These are phyloP conservation scores for Yamadazyma taylorii DNA, from an alignment of 1,139 yeast genomes.

Conservation along the genomic window DNA sequence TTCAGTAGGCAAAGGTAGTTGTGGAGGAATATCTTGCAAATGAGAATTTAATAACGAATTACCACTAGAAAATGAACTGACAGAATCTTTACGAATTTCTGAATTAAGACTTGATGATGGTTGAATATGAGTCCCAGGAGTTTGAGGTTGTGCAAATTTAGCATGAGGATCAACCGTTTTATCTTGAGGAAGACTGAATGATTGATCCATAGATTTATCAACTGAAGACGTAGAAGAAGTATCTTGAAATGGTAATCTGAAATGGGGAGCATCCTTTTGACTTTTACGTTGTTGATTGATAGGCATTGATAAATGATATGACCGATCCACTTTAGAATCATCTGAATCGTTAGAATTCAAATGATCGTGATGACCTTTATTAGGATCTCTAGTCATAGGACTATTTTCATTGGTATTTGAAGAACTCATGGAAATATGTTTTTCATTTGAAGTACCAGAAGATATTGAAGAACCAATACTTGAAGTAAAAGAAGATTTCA, in stretches of 20 bases:
- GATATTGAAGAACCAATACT: slow-evolving; percentile 15
- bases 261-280: slow-evolving; percentile 44
- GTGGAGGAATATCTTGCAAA: slow-evolving; percentile 53
- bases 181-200: slow-evolving; percentile 13
- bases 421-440: neutral
- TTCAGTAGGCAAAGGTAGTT: slow-evolving; percentile 53
- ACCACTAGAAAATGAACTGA: slow-evolving; percentile 28
- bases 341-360: slow-evolving; percentile 5
- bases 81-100: slow-evolving; percentile 27
- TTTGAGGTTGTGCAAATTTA: neutral
- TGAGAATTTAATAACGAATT: slow-evolving; percentile 33
- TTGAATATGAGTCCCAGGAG: neutral
- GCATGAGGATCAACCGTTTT: slow-evolving; percentile 23
- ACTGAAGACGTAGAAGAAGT: slow-evolving; percentile 9
- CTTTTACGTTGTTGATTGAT: slow-evolving; percentile 22
- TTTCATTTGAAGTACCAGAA: slow-evolving; percentile 10
- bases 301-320: slow-evolving; percentile 25
- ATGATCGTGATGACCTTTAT: too few relatives aligned
- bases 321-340: slow-evolving; percentile 11
- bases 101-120: slow-evolving; percentile 1
- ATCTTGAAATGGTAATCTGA: slow-evolving; percentile 68
- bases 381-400: too few relatives aligned
- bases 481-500: slow-evolving; percentile 17
- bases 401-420: neutral
- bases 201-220: slow-evolving; percentile 9